Evolutionary conservation across 169 alveolate genomes (phyloP), one percentile per base, ranked within the genome.

Genomic region (Eimeria praecox): DNA sequence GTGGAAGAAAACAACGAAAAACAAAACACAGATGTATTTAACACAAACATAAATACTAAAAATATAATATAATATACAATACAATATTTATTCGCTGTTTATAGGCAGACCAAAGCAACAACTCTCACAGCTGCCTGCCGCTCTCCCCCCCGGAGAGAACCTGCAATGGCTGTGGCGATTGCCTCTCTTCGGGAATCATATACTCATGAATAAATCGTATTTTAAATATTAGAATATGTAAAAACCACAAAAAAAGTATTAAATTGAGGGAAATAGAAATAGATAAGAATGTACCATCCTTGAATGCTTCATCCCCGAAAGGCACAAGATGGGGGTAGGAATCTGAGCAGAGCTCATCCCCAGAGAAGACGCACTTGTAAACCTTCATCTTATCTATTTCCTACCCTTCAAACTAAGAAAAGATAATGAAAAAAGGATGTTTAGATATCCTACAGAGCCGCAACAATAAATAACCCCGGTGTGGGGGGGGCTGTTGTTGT

Each of bases 331-430:
- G 99, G 54, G 33, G 92, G 97, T 98, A 98, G 90, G 99, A 98
- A 96, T 98, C 99, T 64, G 99, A 98, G 97, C 98, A 97, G 95
- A 98, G 98, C 97, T 98, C 99, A 96, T 98, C 99, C 85, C 98
- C 98, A 91, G 99, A 97, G 96, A 98, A 97, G 59, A 98, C 96
- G 97, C 98, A 98, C 96, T 97, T 98, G 97, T 96, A 98, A 87
- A 98, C 99, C 98, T 95, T 95, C 96, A 95, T 95, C 30, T 94
- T 86, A 20, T 33, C 83, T 3, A 5, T 27, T 22, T 62, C 35
- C 44, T 14, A 54, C 46, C 2, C 27, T 5, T 24, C 9, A 12
- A 30, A 88, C 20, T 14, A 2, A 40, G 14, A 27, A 56, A 66
- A 59, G 18, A 40, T 69, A 88, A 88, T 14, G n/a, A 46, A 42